Base-by-base conservation (phyloP, 805 yeast species). In the Diddensiella transvaalensis region DNA sequence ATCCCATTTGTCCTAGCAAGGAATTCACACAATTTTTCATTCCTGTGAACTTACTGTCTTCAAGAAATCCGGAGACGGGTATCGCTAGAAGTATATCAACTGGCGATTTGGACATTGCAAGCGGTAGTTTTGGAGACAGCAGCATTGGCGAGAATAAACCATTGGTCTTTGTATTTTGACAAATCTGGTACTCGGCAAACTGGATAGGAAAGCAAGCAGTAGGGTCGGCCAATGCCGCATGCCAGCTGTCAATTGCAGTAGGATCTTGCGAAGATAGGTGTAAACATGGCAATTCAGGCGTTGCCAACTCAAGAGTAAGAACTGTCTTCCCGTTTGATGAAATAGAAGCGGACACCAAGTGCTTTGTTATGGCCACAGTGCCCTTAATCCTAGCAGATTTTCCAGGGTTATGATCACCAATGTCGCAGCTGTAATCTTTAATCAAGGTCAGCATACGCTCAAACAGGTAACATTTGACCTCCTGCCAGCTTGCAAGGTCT, bases 401-500 rank as follows among this genome's bases (percentile, higher is more conserved):
- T 5, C 33, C 44, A 17, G 19, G 29, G 5, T 30, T 21, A 17
- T 33, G 33, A 19, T 35, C 42, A 4, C 40, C 39, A 29, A 30
- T 17, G 4, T 21, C 30, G 38, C 38, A 35, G 22, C 19, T 19
- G 38, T 15, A 26, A 13, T 44, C 47, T 26, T 41, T 37, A 22
- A 47, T 22, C 6, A 53, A 40, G 4, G 53, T 22, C 3, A 55
- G 46, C n/a, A 52, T 49, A 6, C 32, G 24, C 4, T 52, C 48
- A 37, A 51, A 53, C 42, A 55, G 26, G 22, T 48, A 51, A 36
- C 55, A 51, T 13, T 33, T 39, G 35, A 49, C 44, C 6, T 42
- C 45, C 42, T 53, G 51, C 57, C 57, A 53, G 3, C 43, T 38
- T 13, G 33, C 18, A 35, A 26, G 11, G 43, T 53, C 56, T 18